These are phyloP conservation scores for Daldinia childiae DNA, from an alignment of 495 filamentous ascomycete genomes.

Conservation along the genomic window DNA sequence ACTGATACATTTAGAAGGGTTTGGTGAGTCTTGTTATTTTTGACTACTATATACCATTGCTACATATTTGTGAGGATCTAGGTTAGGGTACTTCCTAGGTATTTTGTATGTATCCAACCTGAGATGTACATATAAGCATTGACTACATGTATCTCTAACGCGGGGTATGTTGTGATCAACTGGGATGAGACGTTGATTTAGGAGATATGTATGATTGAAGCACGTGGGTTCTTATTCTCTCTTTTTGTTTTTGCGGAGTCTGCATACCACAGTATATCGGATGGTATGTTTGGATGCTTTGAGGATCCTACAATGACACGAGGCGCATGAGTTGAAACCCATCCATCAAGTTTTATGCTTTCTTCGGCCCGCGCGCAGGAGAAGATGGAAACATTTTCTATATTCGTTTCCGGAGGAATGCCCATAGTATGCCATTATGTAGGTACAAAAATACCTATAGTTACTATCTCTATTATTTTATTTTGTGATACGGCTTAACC, in stretches of 20 bases:
- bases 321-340: conserved; percentile 22
- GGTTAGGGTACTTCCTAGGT: not conserved
- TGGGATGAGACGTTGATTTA: not conserved
- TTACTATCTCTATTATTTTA: not conserved
- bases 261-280: not conserved
- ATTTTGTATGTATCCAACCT: not conserved
- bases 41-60: conserved; percentile 18
- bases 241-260: not conserved
- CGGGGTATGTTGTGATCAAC: not conserved
- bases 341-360: conserved; percentile 7
- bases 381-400: too few relatives aligned
- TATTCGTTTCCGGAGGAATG: too few relatives aligned
- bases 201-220: not conserved
- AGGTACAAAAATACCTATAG: too few relatives aligned
- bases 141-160: too few relatives aligned
- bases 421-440: too few relatives aligned
- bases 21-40: not conserved
- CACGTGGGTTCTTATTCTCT: not conserved
- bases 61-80: conserved; percentile 18
- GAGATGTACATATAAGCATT: too few relatives aligned
- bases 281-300: not conserved
- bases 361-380: too few relatives aligned
- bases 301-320: conserved; percentile 11
- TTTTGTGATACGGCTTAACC: too few relatives aligned
- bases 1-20: not conserved